Evolutionary conservation across 805 yeast genomes (phyloP), one percentile per base, ranked within the genome.

Genomic region (Ogataea nitratoaversa): DNA sequence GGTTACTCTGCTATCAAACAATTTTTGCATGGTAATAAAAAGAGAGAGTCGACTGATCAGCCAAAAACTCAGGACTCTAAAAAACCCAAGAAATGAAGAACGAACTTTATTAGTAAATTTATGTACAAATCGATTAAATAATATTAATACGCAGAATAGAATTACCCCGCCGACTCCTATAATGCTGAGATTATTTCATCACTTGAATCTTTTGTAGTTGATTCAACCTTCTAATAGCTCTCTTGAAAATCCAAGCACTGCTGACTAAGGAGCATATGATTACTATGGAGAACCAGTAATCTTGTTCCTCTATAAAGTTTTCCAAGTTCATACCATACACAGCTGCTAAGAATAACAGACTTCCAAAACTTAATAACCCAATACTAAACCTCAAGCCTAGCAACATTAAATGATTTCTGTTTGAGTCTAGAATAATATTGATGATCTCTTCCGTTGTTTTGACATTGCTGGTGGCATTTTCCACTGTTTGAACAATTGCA

Each of bases 241-340:
- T 62, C 5, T 61, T 56, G 38, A 87, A 75, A 9, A 89, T 65
- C 6, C 66, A 48, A 1, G 71, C 41, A 27, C 76, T 45, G 17
- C 47, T 49, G 3, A 63, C 37, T 8, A 76, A 54, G 2, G 79
- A 65, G 0, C 82, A 66, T 2, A 69, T 44, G 1, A 70, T 59
- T 5, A 82, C 73, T 1, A 78, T 58, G 3, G 60, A 57, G 56
- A 88, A 85, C 24, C 96, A 96, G 47, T 73, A 71, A 40, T 75
- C 73, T 1, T 79, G 67, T 41, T 89, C 95, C 59, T 93, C 99
- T 18, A 93, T 81, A 56, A 85, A 89, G 63, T 91, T 93, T 55
- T 84, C 87, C 59, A 93, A 67, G 62, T 93, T 93, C 99, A 93
- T 93, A 27, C 99, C 99, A 61, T 90, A 93, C 9, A 88, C 67